A percentile compares a stretch with the other conserved stretches of the same genome.
Evolutionary conservation across 768 basidiomycete species (phyloP).

Genomic region (Lyophyllum semitale): DNA sequence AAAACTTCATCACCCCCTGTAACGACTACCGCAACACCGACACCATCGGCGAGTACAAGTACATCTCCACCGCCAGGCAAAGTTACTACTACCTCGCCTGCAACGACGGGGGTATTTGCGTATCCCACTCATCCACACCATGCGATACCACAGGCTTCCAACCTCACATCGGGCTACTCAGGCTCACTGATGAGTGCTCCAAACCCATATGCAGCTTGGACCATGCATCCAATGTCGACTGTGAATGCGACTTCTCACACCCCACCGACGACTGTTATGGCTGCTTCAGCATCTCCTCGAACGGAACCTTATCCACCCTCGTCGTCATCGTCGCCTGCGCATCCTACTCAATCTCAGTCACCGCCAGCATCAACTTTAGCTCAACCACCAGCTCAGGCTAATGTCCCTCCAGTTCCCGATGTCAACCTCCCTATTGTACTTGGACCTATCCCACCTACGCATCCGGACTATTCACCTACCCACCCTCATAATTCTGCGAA

Average conservation of each 20-base stretch:
- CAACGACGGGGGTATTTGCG: constrained; percentile 44
- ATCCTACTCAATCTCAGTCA: constrained; percentile 11
- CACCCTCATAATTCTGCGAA: constrained; percentile 51
- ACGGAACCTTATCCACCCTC: constrained; percentile 19
- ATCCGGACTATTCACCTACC: constrained; percentile 51
- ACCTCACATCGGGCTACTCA: constrained; percentile 28
- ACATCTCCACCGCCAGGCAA: constrained; percentile 22
- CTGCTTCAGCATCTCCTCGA: constrained; percentile 26
- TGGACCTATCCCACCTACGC: constrained; percentile 67
- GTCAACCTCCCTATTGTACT: constrained; percentile 80
- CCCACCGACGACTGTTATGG: constrained; percentile 19
- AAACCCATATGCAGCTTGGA: constrained; percentile 45
- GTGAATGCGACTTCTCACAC: constrained; percentile 17
- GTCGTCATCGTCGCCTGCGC: constrained; percentile 23
- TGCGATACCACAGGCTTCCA: constrained; percentile 23
- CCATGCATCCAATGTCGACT: constrained; percentile 26
- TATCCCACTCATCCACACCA: constrained; percentile 38
- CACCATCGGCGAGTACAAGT: constrained; percentile 19
- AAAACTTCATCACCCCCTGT: constrained; percentile 32
- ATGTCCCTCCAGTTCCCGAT: constrained; percentile 39
- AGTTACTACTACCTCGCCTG: constrained; percentile 23
- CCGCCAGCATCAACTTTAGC: constrained; percentile 29
- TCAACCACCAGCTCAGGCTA: constrained; percentile 14
- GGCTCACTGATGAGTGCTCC: constrained; percentile 24
- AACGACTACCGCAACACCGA: constrained; percentile 23